Evolutionary conservation across 2,329 filamentous ascomycete species (phyloP).

Genomic region (Myriosclerotinia scirpicola): DNA sequence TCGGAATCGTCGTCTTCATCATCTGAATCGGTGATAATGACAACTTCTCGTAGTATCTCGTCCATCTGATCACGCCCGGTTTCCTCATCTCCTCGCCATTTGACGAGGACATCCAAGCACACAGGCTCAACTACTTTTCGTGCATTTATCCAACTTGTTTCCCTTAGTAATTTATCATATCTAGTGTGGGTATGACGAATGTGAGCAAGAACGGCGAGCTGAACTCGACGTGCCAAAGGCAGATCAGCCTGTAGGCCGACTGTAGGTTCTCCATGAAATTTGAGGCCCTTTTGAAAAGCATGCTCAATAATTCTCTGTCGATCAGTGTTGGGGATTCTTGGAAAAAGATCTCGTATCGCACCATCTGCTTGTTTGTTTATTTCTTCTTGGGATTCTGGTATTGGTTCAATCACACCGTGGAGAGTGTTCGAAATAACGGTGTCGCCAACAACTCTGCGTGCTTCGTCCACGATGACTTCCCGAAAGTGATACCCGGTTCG

Average conservation of each 20-base stretch:
- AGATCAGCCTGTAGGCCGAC: slow-evolving; percentile 59
- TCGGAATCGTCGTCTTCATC: slow-evolving; percentile 28
- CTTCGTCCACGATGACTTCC: slow-evolving; percentile 58
- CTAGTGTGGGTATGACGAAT: slow-evolving; percentile 66
- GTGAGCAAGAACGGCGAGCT: slow-evolving; percentile 64
- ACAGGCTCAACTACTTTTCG: slow-evolving; percentile 60
- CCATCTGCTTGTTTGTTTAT: slow-evolving; percentile 63
- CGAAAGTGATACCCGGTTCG: slow-evolving; percentile 62
- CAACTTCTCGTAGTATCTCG: slow-evolving; percentile 64
- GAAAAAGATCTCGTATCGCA: slow-evolving; percentile 63
- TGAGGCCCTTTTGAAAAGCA: slow-evolving; percentile 59
- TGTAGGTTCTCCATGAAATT: slow-evolving; percentile 53
- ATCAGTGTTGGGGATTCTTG: slow-evolving; percentile 64
- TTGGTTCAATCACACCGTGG: slow-evolving; percentile 51
- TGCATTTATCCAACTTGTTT: slow-evolving; percentile 59
- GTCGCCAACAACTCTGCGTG: slow-evolving; percentile 42
- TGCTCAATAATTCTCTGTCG: slow-evolving; percentile 61
- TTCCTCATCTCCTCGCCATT: slow-evolving; percentile 71
- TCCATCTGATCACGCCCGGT: slow-evolving; percentile 66
- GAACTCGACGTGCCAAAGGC: slow-evolving; percentile 60
- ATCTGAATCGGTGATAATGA: slow-evolving; percentile 54
- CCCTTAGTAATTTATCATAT: slow-evolving; percentile 60
- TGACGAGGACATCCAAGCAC: slow-evolving; percentile 65
- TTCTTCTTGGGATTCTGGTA: slow-evolving; percentile 58
- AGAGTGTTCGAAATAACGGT: slow-evolving; percentile 36